phyloP scores from a whole-genome alignment of 768 basidiomycete genomes.

The Lentinus tigrinus region DNA sequence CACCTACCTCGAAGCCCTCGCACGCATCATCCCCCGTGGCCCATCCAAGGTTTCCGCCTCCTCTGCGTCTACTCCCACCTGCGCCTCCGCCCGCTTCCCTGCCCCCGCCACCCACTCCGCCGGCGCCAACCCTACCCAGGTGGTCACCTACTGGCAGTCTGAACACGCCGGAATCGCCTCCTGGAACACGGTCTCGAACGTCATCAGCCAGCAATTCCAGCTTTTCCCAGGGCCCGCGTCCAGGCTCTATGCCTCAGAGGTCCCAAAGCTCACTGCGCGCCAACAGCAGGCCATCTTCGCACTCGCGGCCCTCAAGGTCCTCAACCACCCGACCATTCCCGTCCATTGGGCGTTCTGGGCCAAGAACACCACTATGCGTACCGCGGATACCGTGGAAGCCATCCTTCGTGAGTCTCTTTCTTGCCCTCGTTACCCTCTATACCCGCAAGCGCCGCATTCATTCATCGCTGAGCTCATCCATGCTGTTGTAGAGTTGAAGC shows the following conservation, averaged over 20 bases:
- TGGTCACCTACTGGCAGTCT: slow-evolving; percentile 8
- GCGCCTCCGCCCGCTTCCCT: background rate
- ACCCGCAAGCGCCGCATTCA: background rate
- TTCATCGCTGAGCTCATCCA: background rate
- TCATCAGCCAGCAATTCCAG: slow-evolving; percentile 10
- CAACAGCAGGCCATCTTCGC: slow-evolving; percentile 39
- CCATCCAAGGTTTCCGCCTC: slow-evolving; percentile 4
- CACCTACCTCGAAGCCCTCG: slow-evolving; percentile 46
- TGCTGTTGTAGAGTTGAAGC: slow-evolving; percentile 7
- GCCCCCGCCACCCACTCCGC: background rate
- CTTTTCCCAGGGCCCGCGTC: slow-evolving; percentile 8
- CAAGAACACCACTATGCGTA: slow-evolving; percentile 44
- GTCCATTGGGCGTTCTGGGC: slow-evolving; percentile 70
- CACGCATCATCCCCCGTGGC: slow-evolving; percentile 34
- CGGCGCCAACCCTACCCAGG: slow-evolving; percentile 2
- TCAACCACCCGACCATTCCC: slow-evolving; percentile 52
- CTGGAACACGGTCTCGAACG: slow-evolving; percentile 4
- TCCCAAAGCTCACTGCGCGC: slow-evolving; percentile 12
- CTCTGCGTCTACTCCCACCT: background rate
- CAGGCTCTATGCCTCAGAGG: background rate
- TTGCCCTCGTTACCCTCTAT: background rate
- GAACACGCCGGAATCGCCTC: slow-evolving; percentile 12
- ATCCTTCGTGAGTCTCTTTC: slow-evolving; percentile 46
- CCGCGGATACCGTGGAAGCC: slow-evolving; percentile 52
- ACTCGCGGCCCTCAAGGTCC: slow-evolving; percentile 60